Base-by-base conservation (phyloP, 2,329 filamentous ascomycete genomes). In the Ophiostoma tasmaniense region DNA sequence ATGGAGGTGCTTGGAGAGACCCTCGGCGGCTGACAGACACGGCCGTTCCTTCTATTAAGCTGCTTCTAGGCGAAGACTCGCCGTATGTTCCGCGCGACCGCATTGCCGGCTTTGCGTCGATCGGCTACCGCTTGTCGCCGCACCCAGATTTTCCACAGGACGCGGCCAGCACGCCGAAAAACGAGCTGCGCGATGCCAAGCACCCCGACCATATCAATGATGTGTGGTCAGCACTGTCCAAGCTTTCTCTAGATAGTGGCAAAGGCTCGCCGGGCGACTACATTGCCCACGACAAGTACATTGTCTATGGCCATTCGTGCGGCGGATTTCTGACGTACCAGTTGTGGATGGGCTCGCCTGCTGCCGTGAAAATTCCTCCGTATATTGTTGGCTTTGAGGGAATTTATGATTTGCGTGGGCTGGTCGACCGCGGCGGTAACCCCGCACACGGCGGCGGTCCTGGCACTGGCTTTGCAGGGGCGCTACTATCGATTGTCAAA, bases 281-380 rank as follows among this genome's bases (percentile, higher is more conserved):
- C 50, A 28, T 71, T 62, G 10, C 66, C 70, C 76, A 75, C 42
- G 73, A 73, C 66, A 74, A 75, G 39, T 89, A 87, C 76, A 75
- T 90, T 2, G 80, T 89, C 3, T 77, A 83, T 0, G 88, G 88
- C 0, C 88, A 90, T 75, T 87, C 83, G 20, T 87, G 85, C 69
- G 88, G 88, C 64, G 88, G 83, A 2, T 88, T 85, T 4, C 77
- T 93, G 55, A 83, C 85, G 0, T 82, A 87, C 68, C 90, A 92
- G 77, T 76, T 85, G 14, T 76, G 85, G 39, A 84, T 84, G 82
- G 59, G 22, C 73, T 70, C 35, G 2, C 25, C 64, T 3, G 4
- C 11, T 14, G 4, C 10, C 3, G n/a, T 22, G 10, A n/a, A 20
- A 1, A 2, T 30, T 10, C 70, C 70, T 1, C 75, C 78, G 2